phyloP scores from a whole-genome alignment of 1,284 basidiomycete species.

The Gomphus bonarii region DNA sequence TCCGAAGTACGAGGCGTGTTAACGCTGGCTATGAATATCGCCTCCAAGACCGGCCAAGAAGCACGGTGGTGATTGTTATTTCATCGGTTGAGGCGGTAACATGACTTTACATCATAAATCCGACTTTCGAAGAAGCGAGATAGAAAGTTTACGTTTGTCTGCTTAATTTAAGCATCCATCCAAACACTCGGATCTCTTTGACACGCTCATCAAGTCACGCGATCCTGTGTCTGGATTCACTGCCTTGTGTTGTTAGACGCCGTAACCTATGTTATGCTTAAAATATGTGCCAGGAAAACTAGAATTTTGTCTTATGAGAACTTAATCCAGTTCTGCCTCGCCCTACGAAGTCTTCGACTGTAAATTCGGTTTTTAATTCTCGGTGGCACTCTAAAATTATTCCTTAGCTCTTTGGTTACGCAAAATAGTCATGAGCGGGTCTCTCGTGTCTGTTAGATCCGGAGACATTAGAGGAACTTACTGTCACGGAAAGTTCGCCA shows the following conservation, averaged over 20 bases:
- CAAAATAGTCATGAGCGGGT: neutral
- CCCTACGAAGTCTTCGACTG: neutral
- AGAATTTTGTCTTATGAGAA: neutral
- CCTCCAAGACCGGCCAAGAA: neutral
- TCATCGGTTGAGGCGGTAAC: neutral
- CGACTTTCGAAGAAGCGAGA: neutral
- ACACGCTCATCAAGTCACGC: neutral
- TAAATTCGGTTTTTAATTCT: neutral
- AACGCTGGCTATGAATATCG: neutral
- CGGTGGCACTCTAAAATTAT: neutral
- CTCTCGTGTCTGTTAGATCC: neutral
- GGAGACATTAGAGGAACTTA: neutral
- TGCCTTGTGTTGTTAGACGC: neutral
- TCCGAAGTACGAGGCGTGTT: neutral
- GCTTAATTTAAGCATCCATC: neutral
- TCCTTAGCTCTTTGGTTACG: neutral
- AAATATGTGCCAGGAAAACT: neutral
- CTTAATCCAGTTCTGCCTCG: neutral
- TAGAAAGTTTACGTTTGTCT: neutral
- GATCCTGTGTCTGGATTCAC: neutral
- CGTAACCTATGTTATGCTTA: neutral
- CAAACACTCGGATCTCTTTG: neutral
- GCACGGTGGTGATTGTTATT: neutral
- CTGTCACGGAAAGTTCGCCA: neutral
- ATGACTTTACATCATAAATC: neutral